A percentile compares a stretch with the other conserved stretches of the same genome.
Evolutionary conservation across 306 rosid species (phyloP).

Genomic region (Betula pendula): DNA sequence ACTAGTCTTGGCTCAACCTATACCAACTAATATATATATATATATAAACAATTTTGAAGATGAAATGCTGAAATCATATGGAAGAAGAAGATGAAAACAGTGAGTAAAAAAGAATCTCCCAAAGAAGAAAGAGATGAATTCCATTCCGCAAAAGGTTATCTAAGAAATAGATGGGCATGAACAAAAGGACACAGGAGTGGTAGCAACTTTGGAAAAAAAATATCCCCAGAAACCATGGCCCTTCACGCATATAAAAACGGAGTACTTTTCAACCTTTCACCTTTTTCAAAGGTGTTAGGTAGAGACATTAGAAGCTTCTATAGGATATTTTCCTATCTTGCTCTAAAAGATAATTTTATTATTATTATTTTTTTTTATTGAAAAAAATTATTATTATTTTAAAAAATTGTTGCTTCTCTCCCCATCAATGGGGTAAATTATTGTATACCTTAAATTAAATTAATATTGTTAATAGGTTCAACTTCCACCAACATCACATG

Average conservation of each 20-base stretch:
- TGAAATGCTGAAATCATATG: not conserved
- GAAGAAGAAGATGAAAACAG: not conserved
- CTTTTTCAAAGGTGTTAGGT: conserved; percentile 55
- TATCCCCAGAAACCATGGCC: conserved; percentile 20
- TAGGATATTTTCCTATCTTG: conserved; percentile 21
- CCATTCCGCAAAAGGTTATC: conserved; percentile 24
- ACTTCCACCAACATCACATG: conserved; percentile 45
- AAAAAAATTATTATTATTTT: not conserved
- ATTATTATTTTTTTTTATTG: not conserved
- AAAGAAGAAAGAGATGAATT: conserved; percentile 23
- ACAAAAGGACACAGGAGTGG: conserved; percentile 19
- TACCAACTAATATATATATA: not conserved
- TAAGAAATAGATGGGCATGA: conserved; percentile 23
- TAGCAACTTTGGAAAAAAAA: conserved; percentile 18
- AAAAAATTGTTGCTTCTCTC: conserved; percentile 25
- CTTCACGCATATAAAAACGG: conserved; percentile 13
- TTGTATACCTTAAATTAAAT: conserved; percentile 30
- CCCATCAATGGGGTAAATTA: conserved; percentile 26
- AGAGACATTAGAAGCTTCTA: conserved; percentile 53
- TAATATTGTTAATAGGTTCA: conserved; percentile 34
- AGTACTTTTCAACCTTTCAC: conserved; percentile 34
- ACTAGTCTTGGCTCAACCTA: not conserved
- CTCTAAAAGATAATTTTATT: not conserved
- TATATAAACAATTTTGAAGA: not conserved
- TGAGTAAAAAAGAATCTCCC: conserved; percentile 18